Evolutionary conservation across 2,329 filamentous ascomycete genomes (phyloP).

Genomic region (Plectosphaerella sp.): DNA sequence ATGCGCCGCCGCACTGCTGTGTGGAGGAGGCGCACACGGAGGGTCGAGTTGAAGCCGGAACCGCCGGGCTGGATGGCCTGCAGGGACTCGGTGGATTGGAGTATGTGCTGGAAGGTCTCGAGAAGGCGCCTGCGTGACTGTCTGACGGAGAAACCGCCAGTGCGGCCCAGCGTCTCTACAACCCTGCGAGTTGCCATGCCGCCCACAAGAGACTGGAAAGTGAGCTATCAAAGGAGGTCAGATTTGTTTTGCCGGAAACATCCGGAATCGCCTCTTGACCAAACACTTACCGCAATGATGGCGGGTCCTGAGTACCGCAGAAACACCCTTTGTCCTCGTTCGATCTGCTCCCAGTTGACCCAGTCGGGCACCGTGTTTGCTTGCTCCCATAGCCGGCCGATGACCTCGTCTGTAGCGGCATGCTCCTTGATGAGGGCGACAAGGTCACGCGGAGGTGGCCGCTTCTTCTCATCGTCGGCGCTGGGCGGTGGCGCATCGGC

Average conservation of each 20-base stretch:
- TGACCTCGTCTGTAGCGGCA: conserved; percentile 47
- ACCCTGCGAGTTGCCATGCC: conserved; percentile 70
- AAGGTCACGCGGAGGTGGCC: conserved; percentile 45
- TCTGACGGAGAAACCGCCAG: conserved; percentile 67
- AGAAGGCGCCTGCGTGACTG: conserved; percentile 59
- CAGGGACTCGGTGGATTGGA: conserved; percentile 64
- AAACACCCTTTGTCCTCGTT: conserved; percentile 70
- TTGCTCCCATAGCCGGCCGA: conserved; percentile 58
- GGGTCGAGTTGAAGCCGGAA: conserved; percentile 53
- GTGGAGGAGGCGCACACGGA: conserved; percentile 63
- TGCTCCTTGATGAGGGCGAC: conserved; percentile 60
- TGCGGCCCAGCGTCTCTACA: conserved; percentile 69
- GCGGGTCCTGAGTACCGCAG: conserved; percentile 69
- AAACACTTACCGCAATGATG: conserved; percentile 46
- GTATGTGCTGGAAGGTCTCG: conserved; percentile 72
- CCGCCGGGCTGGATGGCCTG: conserved; percentile 65
- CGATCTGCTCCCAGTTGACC: conserved; percentile 75
- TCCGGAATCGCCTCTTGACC: not conserved
- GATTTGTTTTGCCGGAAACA: not conserved
- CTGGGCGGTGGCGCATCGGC: conserved; percentile 22
- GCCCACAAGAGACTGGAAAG: conserved; percentile 62
- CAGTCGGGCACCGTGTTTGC: conserved; percentile 65
- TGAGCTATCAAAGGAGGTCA: conserved; percentile 29
- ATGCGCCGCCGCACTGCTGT: conserved; percentile 61
- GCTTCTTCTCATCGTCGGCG: conserved; percentile 20